A percentile compares a stretch with the other conserved stretches of the same genome.
These are phyloP conservation scores for Salix dunnii DNA, from an alignment of 345 rosid species.

Conservation along the genomic window DNA sequence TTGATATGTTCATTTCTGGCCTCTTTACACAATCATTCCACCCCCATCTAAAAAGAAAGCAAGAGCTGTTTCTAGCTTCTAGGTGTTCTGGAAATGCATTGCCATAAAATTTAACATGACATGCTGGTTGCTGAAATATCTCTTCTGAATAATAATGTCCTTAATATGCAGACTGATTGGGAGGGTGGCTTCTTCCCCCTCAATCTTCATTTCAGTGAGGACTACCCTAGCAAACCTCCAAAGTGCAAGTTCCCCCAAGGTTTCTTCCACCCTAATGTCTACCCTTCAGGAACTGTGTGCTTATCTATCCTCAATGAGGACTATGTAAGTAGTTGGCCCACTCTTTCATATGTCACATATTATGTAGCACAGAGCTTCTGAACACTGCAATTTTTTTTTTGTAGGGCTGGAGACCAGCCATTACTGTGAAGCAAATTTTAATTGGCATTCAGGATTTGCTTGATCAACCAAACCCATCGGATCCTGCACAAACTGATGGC, in stretches of 20 bases:
- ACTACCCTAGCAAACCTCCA: slow-evolving; percentile 9
- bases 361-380: background rate
- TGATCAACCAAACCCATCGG: background rate
- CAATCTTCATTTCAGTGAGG: background rate
- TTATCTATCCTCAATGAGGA: slow-evolving; percentile 11
- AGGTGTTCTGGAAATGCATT: background rate
- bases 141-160: background rate
- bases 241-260: slow-evolving; percentile 11
- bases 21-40: background rate
- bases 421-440: slow-evolving; percentile 4
- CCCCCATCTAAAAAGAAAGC: background rate
- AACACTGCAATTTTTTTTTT: background rate
- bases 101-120: background rate
- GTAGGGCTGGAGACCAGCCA: slow-evolving; percentile 10
- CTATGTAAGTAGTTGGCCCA: background rate
- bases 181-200: slow-evolving; percentile 6
- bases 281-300: slow-evolving; percentile 5
- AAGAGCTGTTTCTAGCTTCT: background rate
- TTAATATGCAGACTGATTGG: slow-evolving; percentile 2
- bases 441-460: slow-evolving; percentile 12
- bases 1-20: background rate
- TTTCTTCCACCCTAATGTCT: slow-evolving; percentile 4
- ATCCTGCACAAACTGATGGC: slow-evolving; percentile 12
- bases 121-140: background rate
- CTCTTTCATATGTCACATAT: background rate